Evolutionary conservation across 352 stramenopile genomes (phyloP).

Genomic region (Phytophthora citricola): DNA sequence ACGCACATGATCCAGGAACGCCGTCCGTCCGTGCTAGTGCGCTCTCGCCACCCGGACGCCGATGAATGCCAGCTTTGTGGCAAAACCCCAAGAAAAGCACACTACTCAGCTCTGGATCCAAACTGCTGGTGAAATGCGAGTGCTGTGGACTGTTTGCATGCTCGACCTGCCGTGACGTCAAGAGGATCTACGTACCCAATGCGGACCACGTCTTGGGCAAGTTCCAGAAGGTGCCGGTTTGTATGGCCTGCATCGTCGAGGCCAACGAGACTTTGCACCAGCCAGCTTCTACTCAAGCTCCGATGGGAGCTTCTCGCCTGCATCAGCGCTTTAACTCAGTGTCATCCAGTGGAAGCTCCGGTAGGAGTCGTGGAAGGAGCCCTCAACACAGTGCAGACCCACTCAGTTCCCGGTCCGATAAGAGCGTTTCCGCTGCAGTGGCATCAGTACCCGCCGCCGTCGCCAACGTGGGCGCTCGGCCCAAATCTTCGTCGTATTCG

Average conservation of each 20-base stretch:
- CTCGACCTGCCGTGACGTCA: constrained; percentile 49
- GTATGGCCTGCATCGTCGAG: constrained; percentile 51
- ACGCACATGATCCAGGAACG: constrained; percentile 51
- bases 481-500: constrained; percentile 29
- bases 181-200: constrained; percentile 55
- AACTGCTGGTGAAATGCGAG: constrained; percentile 52
- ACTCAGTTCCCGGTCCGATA: constrained; percentile 21
- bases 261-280: constrained; percentile 37
- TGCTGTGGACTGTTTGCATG: constrained; percentile 61
- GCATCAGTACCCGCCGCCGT: constrained; percentile 16
- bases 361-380: constrained; percentile 11
- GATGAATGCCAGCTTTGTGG: constrained; percentile 49
- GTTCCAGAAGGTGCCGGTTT: constrained; percentile 51
- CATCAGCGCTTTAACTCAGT: constrained; percentile 14
- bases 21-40: constrained; percentile 41
- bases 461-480: constrained; percentile 14
- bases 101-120: constrained; percentile 38
- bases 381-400: constrained; percentile 14
- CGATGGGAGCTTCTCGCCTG: not conserved
- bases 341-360: constrained; percentile 19
- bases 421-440: constrained; percentile 24
- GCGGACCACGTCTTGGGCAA: constrained; percentile 44
- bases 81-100: constrained; percentile 47
- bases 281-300: constrained; percentile 1
- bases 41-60: constrained; percentile 32